Base-by-base conservation (phyloP, 2,329 filamentous ascomycete genomes). In the Passalora sequoiae region DNA sequence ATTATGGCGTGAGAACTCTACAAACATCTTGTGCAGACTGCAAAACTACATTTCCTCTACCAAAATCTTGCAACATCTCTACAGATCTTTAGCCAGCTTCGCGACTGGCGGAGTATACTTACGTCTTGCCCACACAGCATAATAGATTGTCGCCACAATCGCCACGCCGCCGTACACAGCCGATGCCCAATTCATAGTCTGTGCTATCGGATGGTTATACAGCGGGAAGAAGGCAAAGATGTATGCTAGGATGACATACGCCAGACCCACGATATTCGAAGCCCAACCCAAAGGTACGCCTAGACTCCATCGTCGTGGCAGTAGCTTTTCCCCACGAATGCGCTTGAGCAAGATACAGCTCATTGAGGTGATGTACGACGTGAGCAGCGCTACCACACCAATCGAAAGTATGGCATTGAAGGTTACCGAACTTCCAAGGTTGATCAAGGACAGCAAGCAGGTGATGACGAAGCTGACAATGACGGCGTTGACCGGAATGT, bases 361-460 rank as follows among this genome's bases (percentile, higher is more conserved):
- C 33, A 59, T 60, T 33, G 49, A 52, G 12, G 55, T 50, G 12
- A 55, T 46, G 45, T 59, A 59, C 3, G 56, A 55, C 4, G 53
- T 55, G 25, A 55, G 38, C n/a, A 67, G 57, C 2, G 67, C 67
- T 9, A 58, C 63, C 6, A 65, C 60, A 4, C 61, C 63, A 27
- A 54, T 54, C 27, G 54, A 53, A n/a, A 71, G 60, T 31, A 69
- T 67, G 29, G 66, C 66, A 47, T 66, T 63, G 43, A 73, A 64
- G 13, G 65, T 66, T n/a, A 66, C 64, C 15, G 62, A 66, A 28
- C 60, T 60, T 28, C 62, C 64, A 24, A 66, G 51, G 38, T 63
- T 65, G 30, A 54, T 53, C 24, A 57, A 38, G 16, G 54, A 55
- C 17, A 58, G 42, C 3, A 57, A 41, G 4, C 51, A 42, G 3